Evolutionary conservation across 2,329 filamentous ascomycete genomes (phyloP).

Genomic region (Cucurbitaria berberidis): DNA sequence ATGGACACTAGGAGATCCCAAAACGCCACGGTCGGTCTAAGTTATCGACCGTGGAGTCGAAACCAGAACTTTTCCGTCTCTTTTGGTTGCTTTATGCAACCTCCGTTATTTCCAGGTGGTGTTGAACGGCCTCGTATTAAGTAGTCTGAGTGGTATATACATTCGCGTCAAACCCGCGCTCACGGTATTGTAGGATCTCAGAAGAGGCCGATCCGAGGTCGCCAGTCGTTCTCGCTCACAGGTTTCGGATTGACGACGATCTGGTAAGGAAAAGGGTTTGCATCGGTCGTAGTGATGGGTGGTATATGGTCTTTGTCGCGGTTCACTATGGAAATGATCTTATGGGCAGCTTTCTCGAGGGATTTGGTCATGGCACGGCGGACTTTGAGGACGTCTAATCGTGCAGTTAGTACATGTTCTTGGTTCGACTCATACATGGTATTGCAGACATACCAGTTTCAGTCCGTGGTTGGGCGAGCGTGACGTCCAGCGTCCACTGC

Average conservation of each 20-base stretch:
- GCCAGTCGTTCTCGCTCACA: slow-evolving; percentile 70
- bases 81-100: slow-evolving; percentile 13
- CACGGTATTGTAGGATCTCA: slow-evolving; percentile 2
- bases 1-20: slow-evolving; percentile 4
- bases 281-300: slow-evolving; percentile 88
- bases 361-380: slow-evolving; percentile 90
- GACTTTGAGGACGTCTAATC: slow-evolving; percentile 84
- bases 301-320: slow-evolving; percentile 94
- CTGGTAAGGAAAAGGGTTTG: slow-evolving; percentile 94
- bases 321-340: slow-evolving; percentile 87
- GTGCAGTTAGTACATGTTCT: slow-evolving; percentile 7
- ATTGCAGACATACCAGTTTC: slow-evolving; percentile 72
- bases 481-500: slow-evolving; percentile 91
- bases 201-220: slow-evolving; percentile 70
- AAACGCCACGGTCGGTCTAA: slow-evolving; percentile 8
- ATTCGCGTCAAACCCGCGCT: slow-evolving; percentile 8
- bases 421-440: not conserved
- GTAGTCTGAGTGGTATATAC: slow-evolving; percentile 27
- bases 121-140: slow-evolving; percentile 30
- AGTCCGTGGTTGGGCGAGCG: slow-evolving; percentile 86
- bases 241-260: slow-evolving; percentile 83
- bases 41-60: not conserved
- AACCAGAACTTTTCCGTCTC: slow-evolving; percentile 26
- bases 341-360: slow-evolving; percentile 83
- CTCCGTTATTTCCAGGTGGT: slow-evolving; percentile 16